Evolutionary conservation across 345 rosid genomes (phyloP).

Genomic region (Crucihimalaya himalaica): DNA sequence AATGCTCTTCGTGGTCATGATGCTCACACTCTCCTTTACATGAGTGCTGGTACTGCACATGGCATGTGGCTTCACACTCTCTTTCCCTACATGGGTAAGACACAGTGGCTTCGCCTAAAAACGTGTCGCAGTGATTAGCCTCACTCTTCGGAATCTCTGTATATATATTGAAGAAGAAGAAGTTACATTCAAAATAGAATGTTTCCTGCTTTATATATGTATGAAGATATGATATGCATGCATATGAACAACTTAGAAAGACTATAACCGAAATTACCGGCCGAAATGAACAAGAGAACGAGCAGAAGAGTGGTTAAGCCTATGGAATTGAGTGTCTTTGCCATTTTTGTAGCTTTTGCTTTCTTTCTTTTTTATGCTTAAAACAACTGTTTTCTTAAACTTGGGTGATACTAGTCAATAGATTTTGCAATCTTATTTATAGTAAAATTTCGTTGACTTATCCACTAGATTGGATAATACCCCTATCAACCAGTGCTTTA

Average conservation of each 20-base stretch:
- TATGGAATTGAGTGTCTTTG: conserved; percentile 26
- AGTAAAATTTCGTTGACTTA: background rate
- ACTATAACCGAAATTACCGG: conserved; percentile 1
- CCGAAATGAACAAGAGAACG: conserved; percentile 26
- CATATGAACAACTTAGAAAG: background rate
- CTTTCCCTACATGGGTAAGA: conserved; percentile 15
- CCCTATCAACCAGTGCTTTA: background rate
- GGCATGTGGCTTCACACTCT: conserved; percentile 13
- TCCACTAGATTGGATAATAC: background rate
- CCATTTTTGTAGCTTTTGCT: conserved; percentile 11
- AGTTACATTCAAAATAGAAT: background rate
- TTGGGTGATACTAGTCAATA: background rate
- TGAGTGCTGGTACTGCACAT: conserved; percentile 10
- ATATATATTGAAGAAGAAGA: background rate
- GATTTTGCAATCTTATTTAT: conserved; percentile 5
- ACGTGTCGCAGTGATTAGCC: background rate
- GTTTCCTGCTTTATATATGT: background rate
- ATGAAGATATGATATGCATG: background rate
- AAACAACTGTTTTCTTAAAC: background rate
- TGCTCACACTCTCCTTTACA: conserved; percentile 35
- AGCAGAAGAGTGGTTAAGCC: conserved; percentile 20
- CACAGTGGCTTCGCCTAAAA: conserved; percentile 11
- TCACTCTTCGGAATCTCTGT: conserved; percentile 15
- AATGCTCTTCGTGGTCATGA: conserved; percentile 12
- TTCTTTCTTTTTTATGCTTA: background rate